These are phyloP conservation scores for Hanseniaspora singularis DNA, from an alignment of 805 yeast genomes.

Conservation along the genomic window DNA sequence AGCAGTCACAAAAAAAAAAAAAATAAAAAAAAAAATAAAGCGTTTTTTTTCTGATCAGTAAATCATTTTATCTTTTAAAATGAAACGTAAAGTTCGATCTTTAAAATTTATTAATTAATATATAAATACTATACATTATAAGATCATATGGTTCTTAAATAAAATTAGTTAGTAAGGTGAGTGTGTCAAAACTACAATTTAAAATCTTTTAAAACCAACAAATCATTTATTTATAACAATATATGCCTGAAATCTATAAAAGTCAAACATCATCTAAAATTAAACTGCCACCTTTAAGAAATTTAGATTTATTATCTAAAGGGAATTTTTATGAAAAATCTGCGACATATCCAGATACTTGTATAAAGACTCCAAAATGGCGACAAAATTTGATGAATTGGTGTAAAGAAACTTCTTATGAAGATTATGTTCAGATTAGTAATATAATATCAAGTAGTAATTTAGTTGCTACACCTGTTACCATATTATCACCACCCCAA, in stretches of 20 bases:
- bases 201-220: too few relatives aligned
- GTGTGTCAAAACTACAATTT: too few relatives aligned
- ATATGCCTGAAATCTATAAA: slow-evolving; percentile 5
- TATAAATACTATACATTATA: too few relatives aligned
- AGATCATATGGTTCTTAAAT: too few relatives aligned
- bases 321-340: slow-evolving; percentile 26
- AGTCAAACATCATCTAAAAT: background rate
- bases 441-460: slow-evolving; percentile 13
- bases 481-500: slow-evolving; percentile 12
- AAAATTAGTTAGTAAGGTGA: too few relatives aligned
- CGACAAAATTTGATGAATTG: slow-evolving; percentile 25
- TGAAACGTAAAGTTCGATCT: too few relatives aligned
- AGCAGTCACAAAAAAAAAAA: too few relatives aligned
- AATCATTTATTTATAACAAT: too few relatives aligned
- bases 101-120: too few relatives aligned
- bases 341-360: slow-evolving; percentile 28
- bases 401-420: slow-evolving; percentile 28
- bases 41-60: too few relatives aligned
- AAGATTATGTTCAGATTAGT: slow-evolving; percentile 24
- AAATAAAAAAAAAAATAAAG: too few relatives aligned
- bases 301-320: slow-evolving; percentile 26
- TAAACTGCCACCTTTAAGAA: slow-evolving; percentile 26
- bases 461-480: slow-evolving; percentile 12
- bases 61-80: too few relatives aligned
- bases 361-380: slow-evolving; percentile 27